These are phyloP conservation scores for Boletus vermiculosoides DNA, from an alignment of 768 basidiomycete species.

Conservation along the genomic window DNA sequence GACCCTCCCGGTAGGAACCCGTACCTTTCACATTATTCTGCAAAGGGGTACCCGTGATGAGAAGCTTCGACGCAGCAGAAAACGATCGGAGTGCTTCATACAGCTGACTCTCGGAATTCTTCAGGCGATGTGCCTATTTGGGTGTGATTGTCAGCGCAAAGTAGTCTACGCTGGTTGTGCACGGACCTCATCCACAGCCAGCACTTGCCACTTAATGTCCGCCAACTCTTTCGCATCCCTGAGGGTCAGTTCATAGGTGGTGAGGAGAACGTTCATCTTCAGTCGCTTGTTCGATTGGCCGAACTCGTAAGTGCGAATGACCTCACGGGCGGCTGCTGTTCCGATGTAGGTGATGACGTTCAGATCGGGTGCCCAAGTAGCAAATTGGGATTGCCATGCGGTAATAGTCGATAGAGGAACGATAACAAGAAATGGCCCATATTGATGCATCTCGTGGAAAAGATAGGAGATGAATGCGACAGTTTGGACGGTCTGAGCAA, in stretches of 20 bases:
- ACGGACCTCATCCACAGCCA: constrained; percentile 92
- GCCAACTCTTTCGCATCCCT: constrained; percentile 86
- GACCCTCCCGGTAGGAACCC: constrained; percentile 16
- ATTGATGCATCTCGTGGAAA: constrained; percentile 88
- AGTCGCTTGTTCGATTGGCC: constrained; percentile 83
- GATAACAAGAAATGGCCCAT: constrained; percentile 96
- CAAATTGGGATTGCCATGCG: constrained; percentile 96
- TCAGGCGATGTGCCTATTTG: constrained; percentile 86
- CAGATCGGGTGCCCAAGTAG: constrained; percentile 91
- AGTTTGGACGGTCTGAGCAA: constrained; percentile 83
- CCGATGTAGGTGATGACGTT: constrained; percentile 98
- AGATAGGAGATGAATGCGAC: constrained; percentile 94
- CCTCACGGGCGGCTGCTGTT: constrained; percentile 79
- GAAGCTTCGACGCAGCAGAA: constrained; percentile 84
- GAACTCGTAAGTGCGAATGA: constrained; percentile 92
- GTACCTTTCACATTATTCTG: constrained; percentile 99
- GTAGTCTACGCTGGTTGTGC: neutral
- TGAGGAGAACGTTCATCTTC: constrained; percentile 95
- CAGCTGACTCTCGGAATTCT: constrained; percentile 96
- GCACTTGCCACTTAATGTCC: constrained; percentile 95
- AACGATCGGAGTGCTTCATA: constrained; percentile 93
- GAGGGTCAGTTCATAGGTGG: constrained; percentile 94
- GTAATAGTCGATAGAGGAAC: constrained; percentile 98
- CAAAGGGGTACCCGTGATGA: constrained; percentile 97
- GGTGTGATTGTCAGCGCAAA: constrained; percentile 16